Base-by-base conservation (phyloP, 2,329 filamentous ascomycete genomes). In the Didymosphaeria variabile region DNA sequence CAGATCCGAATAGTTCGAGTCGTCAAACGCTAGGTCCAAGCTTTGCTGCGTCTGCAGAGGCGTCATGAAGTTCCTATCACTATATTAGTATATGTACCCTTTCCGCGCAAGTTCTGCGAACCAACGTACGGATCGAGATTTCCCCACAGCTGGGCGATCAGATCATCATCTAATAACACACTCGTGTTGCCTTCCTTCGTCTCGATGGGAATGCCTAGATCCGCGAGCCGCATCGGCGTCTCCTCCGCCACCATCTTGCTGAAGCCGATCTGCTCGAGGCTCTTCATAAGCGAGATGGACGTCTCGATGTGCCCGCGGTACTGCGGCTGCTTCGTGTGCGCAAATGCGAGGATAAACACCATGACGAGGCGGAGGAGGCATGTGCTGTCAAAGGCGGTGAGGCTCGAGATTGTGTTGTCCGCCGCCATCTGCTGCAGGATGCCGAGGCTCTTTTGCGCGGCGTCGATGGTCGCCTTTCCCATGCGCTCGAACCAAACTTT, bases 331-430 rank as follows among this genome's bases (percentile, higher is more conserved):
- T 70, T 68, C 7, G 72, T 75, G 40, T 74, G 73, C 7, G 67
- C 70, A 50, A 72, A 77, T 8, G 75, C 75, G 15, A 77, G 67
- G 51, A 77, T 73, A 58, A 77, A 78, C 3, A 78, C 73, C 65
- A 77, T 76, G 36, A 74, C 60, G 21, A 74, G 56, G 6, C 75
- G 68, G 6, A 78, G 63, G 9, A 77, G 58, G 52, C 74, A 74
- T 1, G 75, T 77, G 61, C 75, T 76, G 52, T 78, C 76, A 44
- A 75, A 77, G 5, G 74, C 74, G 1, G 73, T 77, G 1, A 77
- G 58, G 46, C 72, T 74, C 13, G 74, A 75, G 5, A 77, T 64
- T 0, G 64, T 71, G 23, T 66, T 58, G 34, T 70, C 66, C 1
- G 44, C 62, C 1, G 66, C 67, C 75, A 78, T 77, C 10, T 70